Conservation (phyloP, 2,329 filamentous ascomycete species). For the Zymoseptoria ardabiliae region DNA sequence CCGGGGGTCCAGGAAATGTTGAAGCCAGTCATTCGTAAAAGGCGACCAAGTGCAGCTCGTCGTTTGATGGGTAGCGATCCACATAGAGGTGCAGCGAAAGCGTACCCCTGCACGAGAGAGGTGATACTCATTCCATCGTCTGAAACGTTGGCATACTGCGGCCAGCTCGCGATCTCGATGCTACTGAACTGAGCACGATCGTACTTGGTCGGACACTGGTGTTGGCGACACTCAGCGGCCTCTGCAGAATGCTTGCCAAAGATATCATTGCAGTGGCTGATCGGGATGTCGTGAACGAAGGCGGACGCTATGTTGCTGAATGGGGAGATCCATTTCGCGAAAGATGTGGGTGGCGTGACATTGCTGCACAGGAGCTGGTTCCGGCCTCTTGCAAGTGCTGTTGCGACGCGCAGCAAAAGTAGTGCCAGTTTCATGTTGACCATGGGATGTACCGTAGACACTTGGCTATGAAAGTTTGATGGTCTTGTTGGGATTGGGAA, state of each 20-base stretch:
- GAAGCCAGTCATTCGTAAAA: not conserved
- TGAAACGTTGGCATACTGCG: not conserved
- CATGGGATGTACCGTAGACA: not conserved
- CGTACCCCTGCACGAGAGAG: not conserved
- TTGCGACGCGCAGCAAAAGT: not conserved
- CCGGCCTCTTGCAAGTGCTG: not conserved
- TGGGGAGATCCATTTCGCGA: not conserved
- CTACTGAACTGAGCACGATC: not conserved
- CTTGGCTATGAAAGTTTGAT: not conserved
- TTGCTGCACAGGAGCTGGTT: not conserved
- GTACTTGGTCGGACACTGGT: not conserved
- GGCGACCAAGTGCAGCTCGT: not conserved
- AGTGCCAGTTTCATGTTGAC: not conserved
- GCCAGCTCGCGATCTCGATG: conserved; percentile 1
- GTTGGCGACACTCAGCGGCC: not conserved
- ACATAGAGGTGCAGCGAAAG: not conserved
- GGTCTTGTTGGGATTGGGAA: not conserved
- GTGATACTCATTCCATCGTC: not conserved
- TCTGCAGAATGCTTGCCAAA: not conserved
- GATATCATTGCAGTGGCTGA: not conserved
- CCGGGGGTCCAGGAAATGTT: not conserved
- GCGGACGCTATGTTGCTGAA: not conserved
- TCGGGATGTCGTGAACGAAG: not conserved
- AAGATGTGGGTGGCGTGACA: not conserved
- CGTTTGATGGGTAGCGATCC: not conserved